These are phyloP conservation scores for Gynandropsis gynandra DNA, from an alignment of 345 rosid genomes.

Conservation along the genomic window DNA sequence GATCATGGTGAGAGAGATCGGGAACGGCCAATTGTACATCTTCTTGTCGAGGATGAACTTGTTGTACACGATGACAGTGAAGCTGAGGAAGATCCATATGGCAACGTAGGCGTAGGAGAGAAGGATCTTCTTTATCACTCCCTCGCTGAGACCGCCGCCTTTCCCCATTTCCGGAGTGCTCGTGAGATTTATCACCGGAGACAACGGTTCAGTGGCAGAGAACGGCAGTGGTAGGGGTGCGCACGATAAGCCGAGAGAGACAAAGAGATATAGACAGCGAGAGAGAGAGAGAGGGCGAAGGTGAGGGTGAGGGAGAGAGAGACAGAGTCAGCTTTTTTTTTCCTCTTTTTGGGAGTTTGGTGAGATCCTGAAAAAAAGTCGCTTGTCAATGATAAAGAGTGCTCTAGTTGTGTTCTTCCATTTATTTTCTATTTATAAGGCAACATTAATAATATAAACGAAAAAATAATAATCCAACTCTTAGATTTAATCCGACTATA, in stretches of 20 bases:
- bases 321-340: too few species aligned
- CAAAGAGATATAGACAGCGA: too few species aligned
- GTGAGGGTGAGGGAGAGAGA: too few species aligned
- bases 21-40: conserved; percentile 98
- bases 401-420: conserved; percentile 23
- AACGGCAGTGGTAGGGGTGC: conserved; percentile 15
- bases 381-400: conserved; percentile 3
- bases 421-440: conserved; percentile 16
- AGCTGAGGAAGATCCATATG: conserved; percentile 95
- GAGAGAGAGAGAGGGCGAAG: not conserved
- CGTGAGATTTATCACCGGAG: conserved; percentile 1
- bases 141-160: conserved; percentile 78
- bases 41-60: conserved; percentile 96
- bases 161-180: conserved; percentile 48
- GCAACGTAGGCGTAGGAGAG: conserved; percentile 91
- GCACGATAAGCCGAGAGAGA: not conserved
- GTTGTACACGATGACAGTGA: conserved; percentile 97
- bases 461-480: not conserved
- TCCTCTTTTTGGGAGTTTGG: conserved; percentile 3
- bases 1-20: conserved; percentile 95
- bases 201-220: conserved; percentile 8
- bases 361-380: conserved; percentile 14
- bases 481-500: not conserved
- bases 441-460: not conserved
- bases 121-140: conserved; percentile 74